Evolutionary conservation across 1,139 yeast species (phyloP), one percentile per base, ranked within the genome.

Genomic region (Magnusiomyces tetraspermus): DNA sequence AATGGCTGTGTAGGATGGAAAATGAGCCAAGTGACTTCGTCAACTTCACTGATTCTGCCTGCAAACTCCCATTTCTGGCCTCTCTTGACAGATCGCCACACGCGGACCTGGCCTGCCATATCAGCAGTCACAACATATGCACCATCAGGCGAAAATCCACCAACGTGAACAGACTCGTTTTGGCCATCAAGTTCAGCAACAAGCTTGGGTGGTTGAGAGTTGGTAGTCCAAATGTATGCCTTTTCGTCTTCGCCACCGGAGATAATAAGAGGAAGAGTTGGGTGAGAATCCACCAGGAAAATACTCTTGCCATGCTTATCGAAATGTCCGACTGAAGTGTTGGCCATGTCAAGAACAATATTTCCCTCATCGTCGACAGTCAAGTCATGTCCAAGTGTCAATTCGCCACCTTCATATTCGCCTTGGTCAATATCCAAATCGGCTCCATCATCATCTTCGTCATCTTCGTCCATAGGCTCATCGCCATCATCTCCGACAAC

Each of bases 201-300:
- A 57, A 84, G 75, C 58, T 83, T 79, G 8, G 96, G 89, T 38
- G 95, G 95, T 58, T 80, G 82, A 1, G 85, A 75, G 67, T 88
- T 94, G 2, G 95, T 83, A 5, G 96, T 87, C 97, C 97, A 92
- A 61, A 92, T 67, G 67, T 80, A 87, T 0, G 92, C 97, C 40
- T 80, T 74, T 66, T 92, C 84, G 67, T 92, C 99, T 55, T 85
- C 89, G 50, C 97, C 97, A 48, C 97, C 97, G 17, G 95, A 83
- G 21, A 85, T 79, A 4, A 83, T 86, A 54, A 87, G 78, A 22
- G 96, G 96, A 57, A 88, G 74, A 17, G 76, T 75, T 44, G 97
- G 97, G 66, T 89, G 97, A 22, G 80, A 72, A 54, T 85, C 79
- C 19, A 92, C 76, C 24, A 85, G 76, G 68, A 86, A 92, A 13